These are phyloP conservation scores for Triticum aestivum DNA, from an alignment of 176 grass and related monocot species.

Conservation along the genomic window IWGSC_CS_RefSeq_v2.1 NC_057807.1:146717444-146717943, in stretches of 20 bases:
- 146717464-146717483: no score
- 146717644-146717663: slow-evolving; percentile 54
- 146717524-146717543: slow-evolving; percentile 89
- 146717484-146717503: no score
- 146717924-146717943: no score
- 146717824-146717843: no score
- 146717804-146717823: no score
- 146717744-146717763: neutral
- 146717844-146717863: no score
- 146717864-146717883: no score
- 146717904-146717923: no score
- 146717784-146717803: no score
- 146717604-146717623: slow-evolving; percentile 58
- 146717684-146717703: neutral
- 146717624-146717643: slow-evolving; percentile 60
- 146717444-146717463: no score
- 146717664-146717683: slow-evolving; percentile 20
- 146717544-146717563: slow-evolving; percentile 94
- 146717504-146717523: neutral
- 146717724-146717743: neutral
- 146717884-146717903: no score
- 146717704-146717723: neutral
- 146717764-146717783: no score
- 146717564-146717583: slow-evolving; percentile 72
- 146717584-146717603: slow-evolving; percentile 49